phyloP scores from a whole-genome alignment of 257 asterid species.

The Ocimum tenuiflorum region DNA sequence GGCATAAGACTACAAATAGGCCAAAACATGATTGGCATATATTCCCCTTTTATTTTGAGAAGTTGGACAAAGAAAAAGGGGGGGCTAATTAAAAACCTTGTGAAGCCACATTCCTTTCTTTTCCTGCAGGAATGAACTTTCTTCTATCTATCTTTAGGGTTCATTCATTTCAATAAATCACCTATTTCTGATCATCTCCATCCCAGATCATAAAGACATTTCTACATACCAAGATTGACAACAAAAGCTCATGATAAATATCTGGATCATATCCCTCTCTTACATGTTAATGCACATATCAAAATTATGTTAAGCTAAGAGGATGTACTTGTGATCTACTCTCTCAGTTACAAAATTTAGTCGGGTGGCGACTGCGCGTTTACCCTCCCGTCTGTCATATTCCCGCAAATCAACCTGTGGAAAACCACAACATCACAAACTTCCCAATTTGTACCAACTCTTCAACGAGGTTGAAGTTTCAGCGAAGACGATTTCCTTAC shows the following conservation, averaged over 20 bases:
- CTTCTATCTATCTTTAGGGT: background rate
- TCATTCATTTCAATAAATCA: background rate
- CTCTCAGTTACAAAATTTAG: slow-evolving; percentile 43
- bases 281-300: slow-evolving; percentile 22
- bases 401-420: slow-evolving; percentile 35
- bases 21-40: background rate
- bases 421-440: too few relatives aligned
- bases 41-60: background rate
- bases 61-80: background rate
- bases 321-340: slow-evolving; percentile 23
- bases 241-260: slow-evolving; percentile 13
- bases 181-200: slow-evolving; percentile 15
- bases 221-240: slow-evolving; percentile 1
- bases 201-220: background rate
- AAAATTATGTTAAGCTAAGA: slow-evolving; percentile 16
- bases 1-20: too few relatives aligned
- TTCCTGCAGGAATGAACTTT: background rate
- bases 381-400: slow-evolving; percentile 3
- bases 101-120: background rate
- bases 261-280: slow-evolving; percentile 14
- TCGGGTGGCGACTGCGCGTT: background rate
- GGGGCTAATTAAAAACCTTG: background rate
- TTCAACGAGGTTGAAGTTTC: background rate
- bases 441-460: too few relatives aligned
- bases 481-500: slow-evolving; percentile 27